Percentiles rank a stretch among this genome's conserved stretches.
Conservation (phyloP, 371 early-diverging fungal species). For the Funneliformis caledonium region DNA sequence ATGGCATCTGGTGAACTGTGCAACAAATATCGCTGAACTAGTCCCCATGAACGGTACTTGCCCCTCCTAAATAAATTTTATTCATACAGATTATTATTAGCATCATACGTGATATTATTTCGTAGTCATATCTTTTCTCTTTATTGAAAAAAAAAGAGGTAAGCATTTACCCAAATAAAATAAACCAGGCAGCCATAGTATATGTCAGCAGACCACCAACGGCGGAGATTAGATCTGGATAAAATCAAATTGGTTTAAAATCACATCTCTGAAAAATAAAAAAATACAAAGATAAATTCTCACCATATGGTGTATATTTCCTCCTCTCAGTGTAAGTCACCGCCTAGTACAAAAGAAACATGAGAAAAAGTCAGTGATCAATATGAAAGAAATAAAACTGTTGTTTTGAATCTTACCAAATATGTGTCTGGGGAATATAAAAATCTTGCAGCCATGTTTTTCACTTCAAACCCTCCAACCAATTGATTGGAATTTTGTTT, state of each 20-base stretch:
- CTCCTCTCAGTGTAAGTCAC: not conserved
- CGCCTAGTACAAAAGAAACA: no score
- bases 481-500: not conserved
- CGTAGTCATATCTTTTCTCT: no score
- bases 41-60: constrained; percentile 17
- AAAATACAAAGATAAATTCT: not conserved
- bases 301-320: not conserved
- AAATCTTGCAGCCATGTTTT: not conserved
- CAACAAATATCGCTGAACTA: constrained; percentile 9
- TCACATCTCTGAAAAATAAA: no score
- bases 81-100: no score
- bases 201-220: constrained; percentile 1
- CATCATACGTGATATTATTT: not conserved
- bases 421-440: constrained; percentile 16
- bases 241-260: no score
- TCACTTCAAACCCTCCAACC: not conserved
- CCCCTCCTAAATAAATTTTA: not conserved
- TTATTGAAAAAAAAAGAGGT: no score
- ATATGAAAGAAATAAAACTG: not conserved
- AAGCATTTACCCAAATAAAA: not conserved
- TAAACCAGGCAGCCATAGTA: not conserved
- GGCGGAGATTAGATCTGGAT: not conserved
- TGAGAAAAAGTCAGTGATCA: no score
- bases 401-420: not conserved
- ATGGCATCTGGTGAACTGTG: constrained; percentile 16